Percentiles rank a stretch among this genome's conserved stretches.
Evolutionary conservation across 768 basidiomycete genomes (phyloP).

Genomic region (Porpolomopsis calyptriformis): DNA sequence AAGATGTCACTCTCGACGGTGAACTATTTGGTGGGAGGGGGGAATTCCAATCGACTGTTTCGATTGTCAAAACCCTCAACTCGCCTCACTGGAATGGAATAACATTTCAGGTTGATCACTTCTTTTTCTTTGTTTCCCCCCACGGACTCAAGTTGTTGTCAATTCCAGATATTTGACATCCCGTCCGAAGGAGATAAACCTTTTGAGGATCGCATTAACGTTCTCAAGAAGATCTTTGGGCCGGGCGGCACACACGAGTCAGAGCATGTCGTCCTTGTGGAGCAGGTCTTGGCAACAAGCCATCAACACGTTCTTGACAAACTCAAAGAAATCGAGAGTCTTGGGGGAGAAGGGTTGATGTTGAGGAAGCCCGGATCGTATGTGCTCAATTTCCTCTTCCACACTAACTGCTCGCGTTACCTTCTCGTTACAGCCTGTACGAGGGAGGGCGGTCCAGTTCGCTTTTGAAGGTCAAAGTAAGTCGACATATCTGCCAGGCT

Average conservation of each 20-base stretch:
- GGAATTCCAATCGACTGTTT: constrained; percentile 47
- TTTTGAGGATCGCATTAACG: constrained; percentile 42
- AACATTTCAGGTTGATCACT: constrained; percentile 37
- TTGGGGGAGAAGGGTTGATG: constrained; percentile 55
- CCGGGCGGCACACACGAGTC: constrained; percentile 32
- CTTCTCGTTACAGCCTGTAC: constrained; percentile 28
- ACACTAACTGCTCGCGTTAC: not conserved
- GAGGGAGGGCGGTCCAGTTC: constrained; percentile 39
- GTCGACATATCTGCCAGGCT: not conserved
- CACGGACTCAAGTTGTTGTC: not conserved
- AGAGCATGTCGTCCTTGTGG: constrained; percentile 36
- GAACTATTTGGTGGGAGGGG: constrained; percentile 51
- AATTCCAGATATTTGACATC: constrained; percentile 42
- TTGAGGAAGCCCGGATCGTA: constrained; percentile 40
- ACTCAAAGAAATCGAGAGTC: constrained; percentile 41
- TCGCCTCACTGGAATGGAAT: constrained; percentile 48
- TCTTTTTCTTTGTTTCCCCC: not conserved
- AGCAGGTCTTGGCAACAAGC: constrained; percentile 34
- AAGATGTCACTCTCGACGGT: constrained; percentile 45
- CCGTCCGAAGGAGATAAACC: constrained; percentile 36
- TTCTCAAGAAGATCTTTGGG: constrained; percentile 37
- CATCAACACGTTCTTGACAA: constrained; percentile 44
- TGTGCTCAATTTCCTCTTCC: constrained; percentile 12
- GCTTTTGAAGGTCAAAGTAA: constrained; percentile 47
- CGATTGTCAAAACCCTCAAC: constrained; percentile 47